These are phyloP conservation scores for Penicillium salamii DNA, from an alignment of 495 filamentous ascomycete genomes.

Conservation along the genomic window DNA sequence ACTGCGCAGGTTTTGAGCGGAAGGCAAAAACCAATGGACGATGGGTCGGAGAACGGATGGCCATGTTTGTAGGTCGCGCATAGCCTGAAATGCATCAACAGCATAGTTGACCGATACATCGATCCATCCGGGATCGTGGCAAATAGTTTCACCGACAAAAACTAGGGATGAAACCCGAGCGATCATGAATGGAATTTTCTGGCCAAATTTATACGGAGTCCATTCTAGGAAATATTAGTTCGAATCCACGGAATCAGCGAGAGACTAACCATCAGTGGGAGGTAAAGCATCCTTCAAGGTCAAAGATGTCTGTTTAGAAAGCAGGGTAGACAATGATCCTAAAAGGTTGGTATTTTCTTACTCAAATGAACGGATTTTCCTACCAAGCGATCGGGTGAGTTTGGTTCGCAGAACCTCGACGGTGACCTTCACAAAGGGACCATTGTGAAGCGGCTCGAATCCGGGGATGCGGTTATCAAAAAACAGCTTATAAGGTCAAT, in stretches of 20 bases:
- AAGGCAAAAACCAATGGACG: background rate
- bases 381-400: conserved; percentile 47
- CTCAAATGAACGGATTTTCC: background rate
- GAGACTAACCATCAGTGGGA: conserved; percentile 34
- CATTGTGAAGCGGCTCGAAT: conserved; percentile 42
- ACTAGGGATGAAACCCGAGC: background rate
- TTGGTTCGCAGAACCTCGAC: conserved; percentile 41
- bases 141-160: background rate
- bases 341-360: background rate
- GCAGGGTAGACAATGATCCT: conserved; percentile 35
- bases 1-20: background rate
- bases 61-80: background rate
- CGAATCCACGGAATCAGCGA: background rate
- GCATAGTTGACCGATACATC: background rate
- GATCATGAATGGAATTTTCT: conserved; percentile 18
- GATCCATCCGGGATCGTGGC: background rate
- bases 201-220: conserved; percentile 26
- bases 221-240: conserved; percentile 24
- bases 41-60: background rate
- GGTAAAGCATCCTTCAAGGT: conserved; percentile 38
- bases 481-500: conserved; percentile 34
- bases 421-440: conserved; percentile 23
- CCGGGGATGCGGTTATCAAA: conserved; percentile 41
- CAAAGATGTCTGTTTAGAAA: conserved; percentile 41
- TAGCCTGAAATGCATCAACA: background rate